These are phyloP conservation scores for Lantana camara DNA, from an alignment of 257 asterid genomes.

Conservation along the genomic window DNA sequence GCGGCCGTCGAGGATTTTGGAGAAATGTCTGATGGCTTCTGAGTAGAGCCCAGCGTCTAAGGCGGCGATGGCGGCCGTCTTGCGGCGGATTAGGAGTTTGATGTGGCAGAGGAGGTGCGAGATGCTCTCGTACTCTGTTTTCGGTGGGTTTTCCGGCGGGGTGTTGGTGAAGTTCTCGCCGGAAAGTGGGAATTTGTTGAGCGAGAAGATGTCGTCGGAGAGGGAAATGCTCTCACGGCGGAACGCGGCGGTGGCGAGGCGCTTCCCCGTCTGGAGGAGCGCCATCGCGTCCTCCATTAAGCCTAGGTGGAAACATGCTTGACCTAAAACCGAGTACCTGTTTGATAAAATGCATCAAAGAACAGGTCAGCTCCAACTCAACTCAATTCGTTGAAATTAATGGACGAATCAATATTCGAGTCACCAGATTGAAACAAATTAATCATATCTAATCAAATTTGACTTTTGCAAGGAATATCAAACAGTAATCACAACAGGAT, in stretches of 20 bases:
- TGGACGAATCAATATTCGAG: neutral
- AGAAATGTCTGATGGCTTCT: conserved; percentile 73
- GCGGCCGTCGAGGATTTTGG: conserved; percentile 79
- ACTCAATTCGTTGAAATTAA: conserved; percentile 10
- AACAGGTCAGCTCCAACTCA: neutral
- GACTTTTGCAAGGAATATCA: conserved; percentile 31
- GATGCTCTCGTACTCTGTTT: conserved; percentile 60
- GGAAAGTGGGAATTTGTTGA: conserved; percentile 51
- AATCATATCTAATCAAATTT: conserved; percentile 20
- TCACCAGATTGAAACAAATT: neutral
- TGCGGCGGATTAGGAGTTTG: conserved; percentile 71
- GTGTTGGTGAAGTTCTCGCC: conserved; percentile 35
- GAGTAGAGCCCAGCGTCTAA: conserved; percentile 66
- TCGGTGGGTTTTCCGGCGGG: conserved; percentile 42
- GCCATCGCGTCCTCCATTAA: conserved; percentile 96
- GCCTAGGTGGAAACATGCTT: conserved; percentile 94
- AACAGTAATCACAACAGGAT: conserved; percentile 19
- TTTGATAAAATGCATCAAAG: conserved; percentile 14
- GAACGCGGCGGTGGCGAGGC: conserved; percentile 72
- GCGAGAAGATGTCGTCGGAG: conserved; percentile 79
- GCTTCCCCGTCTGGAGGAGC: conserved; percentile 89
- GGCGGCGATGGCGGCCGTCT: conserved; percentile 78
- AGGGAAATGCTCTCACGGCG: conserved; percentile 77
- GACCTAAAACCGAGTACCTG: conserved; percentile 78
- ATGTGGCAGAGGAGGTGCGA: conserved; percentile 73